Conservation (phyloP, 345 rosid genomes). For the Populus euphratica region DNA sequence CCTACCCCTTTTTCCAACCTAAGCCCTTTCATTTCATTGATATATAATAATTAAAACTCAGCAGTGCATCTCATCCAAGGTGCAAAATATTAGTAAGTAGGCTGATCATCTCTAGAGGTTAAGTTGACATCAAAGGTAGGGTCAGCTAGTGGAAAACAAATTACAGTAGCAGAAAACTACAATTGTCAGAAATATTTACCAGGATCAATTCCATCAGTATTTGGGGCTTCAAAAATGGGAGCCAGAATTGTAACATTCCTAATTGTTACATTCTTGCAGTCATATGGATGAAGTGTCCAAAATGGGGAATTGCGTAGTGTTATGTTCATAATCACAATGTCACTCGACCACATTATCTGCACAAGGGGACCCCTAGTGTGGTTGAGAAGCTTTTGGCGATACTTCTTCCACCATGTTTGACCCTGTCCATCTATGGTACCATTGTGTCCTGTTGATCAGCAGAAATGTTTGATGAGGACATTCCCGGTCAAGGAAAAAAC, state of each 20-base stretch:
- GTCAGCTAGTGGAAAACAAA: not conserved
- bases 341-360: conserved; percentile 94
- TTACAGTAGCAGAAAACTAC: conserved; percentile 1
- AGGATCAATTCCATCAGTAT: conserved; percentile 97
- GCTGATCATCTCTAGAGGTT: not conserved
- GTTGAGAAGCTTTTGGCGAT: conserved; percentile 89
- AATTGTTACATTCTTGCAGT: conserved; percentile 82
- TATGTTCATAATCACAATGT: conserved; percentile 67
- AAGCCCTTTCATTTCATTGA: not conserved
- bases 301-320: conserved; percentile 91
- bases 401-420: conserved; percentile 91
- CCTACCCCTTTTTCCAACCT: not conserved
- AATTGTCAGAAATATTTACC: conserved; percentile 40
- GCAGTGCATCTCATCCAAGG: not conserved
- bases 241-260: conserved; percentile 76
- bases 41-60: not conserved
- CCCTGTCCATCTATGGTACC: conserved; percentile 98
- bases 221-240: conserved; percentile 80
- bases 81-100: not conserved
- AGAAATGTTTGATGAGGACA: conserved; percentile 2
- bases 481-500: not conserved
- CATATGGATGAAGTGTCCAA: conserved; percentile 98
- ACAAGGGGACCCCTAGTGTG: conserved; percentile 93
- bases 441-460: conserved; percentile 63
- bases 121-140: conserved; percentile 6